Percentiles rank a stretch among this genome's conserved stretches.
Evolutionary conservation across 163 green algal species (phyloP).

Genomic region (Trebouxiophyceae sp.): DNA sequence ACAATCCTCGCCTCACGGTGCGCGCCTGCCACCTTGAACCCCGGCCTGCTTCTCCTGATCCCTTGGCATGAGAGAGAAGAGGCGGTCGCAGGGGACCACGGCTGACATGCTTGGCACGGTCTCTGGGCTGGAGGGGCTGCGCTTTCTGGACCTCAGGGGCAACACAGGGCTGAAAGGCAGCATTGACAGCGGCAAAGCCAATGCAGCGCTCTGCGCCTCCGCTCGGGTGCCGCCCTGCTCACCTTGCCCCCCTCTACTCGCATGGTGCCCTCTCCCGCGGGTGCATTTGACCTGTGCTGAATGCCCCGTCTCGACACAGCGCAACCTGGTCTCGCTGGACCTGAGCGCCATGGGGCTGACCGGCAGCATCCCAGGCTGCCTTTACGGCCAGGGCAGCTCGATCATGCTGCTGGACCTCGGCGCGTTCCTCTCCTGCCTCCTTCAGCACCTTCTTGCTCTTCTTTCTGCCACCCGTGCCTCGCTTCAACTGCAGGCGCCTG

Average conservation of each 20-base stretch:
- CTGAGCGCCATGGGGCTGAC: neutral
- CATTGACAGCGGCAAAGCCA: neutral
- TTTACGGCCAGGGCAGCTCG: neutral
- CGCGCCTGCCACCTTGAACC: neutral
- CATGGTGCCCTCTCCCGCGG: no score
- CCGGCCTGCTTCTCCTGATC: no score
- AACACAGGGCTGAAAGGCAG: conserved; percentile 5
- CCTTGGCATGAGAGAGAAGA: no score
- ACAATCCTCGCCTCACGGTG: conserved; percentile 17
- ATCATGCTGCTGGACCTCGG: conserved; percentile 8
- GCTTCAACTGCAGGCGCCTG: neutral
- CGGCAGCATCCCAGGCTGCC: conserved; percentile 8
- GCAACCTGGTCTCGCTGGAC: neutral
- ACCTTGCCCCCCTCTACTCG: neutral
- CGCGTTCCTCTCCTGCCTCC: neutral
- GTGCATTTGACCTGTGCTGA: no score
- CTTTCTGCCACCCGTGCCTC: neutral
- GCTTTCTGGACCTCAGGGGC: conserved; percentile 3
- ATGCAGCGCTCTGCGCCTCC: neutral
- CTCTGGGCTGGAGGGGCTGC: neutral
- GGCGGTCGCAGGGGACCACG: neutral
- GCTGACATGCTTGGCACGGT: neutral
- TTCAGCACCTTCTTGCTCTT: no score
- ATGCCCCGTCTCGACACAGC: neutral
- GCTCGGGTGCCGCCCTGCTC: neutral